Conservation (phyloP, 2,329 filamentous ascomycete genomes). For the Raffaelea deltoideospora region DNA sequence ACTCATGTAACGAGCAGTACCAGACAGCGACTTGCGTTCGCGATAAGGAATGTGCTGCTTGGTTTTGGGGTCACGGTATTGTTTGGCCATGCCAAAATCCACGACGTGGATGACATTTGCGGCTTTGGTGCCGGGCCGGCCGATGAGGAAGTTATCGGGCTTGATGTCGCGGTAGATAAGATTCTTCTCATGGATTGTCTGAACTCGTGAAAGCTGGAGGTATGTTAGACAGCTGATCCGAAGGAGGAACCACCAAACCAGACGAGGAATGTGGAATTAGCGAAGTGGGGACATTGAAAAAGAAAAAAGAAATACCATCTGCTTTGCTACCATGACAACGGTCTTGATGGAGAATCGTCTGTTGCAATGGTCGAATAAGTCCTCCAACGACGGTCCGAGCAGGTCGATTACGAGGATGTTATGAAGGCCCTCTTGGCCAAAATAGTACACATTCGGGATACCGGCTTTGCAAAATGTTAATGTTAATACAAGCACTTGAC, state of each 20-base stretch:
- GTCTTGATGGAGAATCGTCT: slow-evolving; percentile 93
- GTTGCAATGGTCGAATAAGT: slow-evolving; percentile 95
- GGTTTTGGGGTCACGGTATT: slow-evolving; percentile 96
- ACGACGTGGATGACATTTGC: slow-evolving; percentile 97
- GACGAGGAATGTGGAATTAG: slow-evolving; percentile 1
- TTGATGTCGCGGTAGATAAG: slow-evolving; percentile 99
- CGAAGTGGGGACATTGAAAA: not conserved
- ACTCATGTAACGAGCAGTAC: slow-evolving; percentile 96
- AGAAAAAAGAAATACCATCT: slow-evolving; percentile 53
- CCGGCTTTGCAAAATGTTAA: no score
- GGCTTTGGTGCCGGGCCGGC: slow-evolving; percentile 79
- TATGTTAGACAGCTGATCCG: not conserved
- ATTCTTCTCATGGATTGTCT: slow-evolving; percentile 94
- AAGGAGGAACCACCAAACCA: not conserved
- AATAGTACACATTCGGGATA: slow-evolving; percentile 99
- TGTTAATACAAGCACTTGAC: no score
- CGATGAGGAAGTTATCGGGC: slow-evolving; percentile 97
- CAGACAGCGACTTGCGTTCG: slow-evolving; percentile 90
- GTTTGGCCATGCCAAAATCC: slow-evolving; percentile 99
- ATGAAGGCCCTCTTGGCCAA: slow-evolving; percentile 94
- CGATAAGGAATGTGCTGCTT: slow-evolving; percentile 98
- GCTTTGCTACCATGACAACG: slow-evolving; percentile 97
- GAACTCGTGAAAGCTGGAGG: slow-evolving; percentile 74
- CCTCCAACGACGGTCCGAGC: slow-evolving; percentile 84
- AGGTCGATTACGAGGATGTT: slow-evolving; percentile 98